Conservation (phyloP, 768 basidiomycete genomes). For the Hebeloma cylindrosporum region DNA sequence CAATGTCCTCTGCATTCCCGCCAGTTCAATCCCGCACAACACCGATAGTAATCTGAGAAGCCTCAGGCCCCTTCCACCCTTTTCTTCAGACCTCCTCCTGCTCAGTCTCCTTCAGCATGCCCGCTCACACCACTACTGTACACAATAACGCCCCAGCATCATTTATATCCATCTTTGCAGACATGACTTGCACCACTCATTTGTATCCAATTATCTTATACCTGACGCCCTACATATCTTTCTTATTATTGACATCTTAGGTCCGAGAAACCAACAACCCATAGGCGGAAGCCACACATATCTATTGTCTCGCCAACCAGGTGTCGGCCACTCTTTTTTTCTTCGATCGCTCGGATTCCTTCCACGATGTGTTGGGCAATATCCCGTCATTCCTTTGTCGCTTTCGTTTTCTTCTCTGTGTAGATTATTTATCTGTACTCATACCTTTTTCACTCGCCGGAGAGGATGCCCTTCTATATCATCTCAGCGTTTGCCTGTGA, state of each 20-base stretch:
- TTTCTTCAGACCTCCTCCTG: conserved; percentile 1
- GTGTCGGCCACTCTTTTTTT: conserved; percentile 11
- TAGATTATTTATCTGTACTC: conserved; percentile 21
- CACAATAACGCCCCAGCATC: conserved; percentile 16
- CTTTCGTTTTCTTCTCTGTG: conserved; percentile 10
- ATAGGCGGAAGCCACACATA: not conserved
- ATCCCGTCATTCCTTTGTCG: conserved; percentile 1
- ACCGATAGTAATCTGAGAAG: conserved; percentile 21
- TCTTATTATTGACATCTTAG: conserved; percentile 11
- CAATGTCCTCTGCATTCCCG: conserved; percentile 85
- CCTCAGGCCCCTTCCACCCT: not conserved
- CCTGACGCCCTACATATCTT: conserved; percentile 15
- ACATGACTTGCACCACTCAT: conserved; percentile 16
- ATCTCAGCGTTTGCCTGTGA: conserved; percentile 2
- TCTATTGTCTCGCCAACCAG: conserved; percentile 4
- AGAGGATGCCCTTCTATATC: conserved; percentile 19
- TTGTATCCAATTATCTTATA: conserved; percentile 19
- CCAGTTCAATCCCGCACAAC: conserved; percentile 39
- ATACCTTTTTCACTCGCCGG: conserved; percentile 15
- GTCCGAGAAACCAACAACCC: conserved; percentile 6
- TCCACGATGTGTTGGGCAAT: not conserved
- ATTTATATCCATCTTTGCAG: conserved; percentile 19
- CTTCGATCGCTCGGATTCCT: not conserved
- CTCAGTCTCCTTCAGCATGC: conserved; percentile 6
- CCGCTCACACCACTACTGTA: conserved; percentile 8